phyloP scores from a whole-genome alignment of 2,329 filamentous ascomycete species.

The Claviceps sp. region DNA sequence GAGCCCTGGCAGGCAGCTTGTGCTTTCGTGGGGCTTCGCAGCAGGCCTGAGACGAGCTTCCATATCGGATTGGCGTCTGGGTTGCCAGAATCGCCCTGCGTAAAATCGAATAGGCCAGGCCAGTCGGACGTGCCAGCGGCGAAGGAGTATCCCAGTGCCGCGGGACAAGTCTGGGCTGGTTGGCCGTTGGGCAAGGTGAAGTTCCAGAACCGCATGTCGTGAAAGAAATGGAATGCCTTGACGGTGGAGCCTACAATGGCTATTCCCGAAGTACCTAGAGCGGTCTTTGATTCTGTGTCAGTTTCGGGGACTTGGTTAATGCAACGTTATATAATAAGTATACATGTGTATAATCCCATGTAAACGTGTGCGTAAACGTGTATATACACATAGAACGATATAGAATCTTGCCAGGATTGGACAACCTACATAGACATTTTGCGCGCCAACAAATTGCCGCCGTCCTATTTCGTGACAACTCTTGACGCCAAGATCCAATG shows the following conservation, averaged over 20 bases:
- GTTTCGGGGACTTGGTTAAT: background rate
- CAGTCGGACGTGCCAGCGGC: constrained; percentile 88
- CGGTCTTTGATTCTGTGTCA: constrained; percentile 7
- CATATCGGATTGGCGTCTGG: constrained; percentile 63
- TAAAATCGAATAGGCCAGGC: constrained; percentile 85
- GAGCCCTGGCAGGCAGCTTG: constrained; percentile 65
- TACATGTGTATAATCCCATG: too few relatives aligned
- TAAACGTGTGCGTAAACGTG: too few relatives aligned
- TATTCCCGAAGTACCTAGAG: constrained; percentile 31
- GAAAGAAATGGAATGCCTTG: constrained; percentile 73
- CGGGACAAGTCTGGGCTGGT: constrained; percentile 62
- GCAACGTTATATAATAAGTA: too few relatives aligned
- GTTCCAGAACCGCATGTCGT: constrained; percentile 63
- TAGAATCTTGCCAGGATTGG: too few relatives aligned
- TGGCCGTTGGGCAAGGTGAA: constrained; percentile 65
- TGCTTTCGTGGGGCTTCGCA: constrained; percentile 55
- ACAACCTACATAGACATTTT: constrained; percentile 24
- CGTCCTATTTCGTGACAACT: constrained; percentile 65
- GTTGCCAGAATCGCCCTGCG: constrained; percentile 65
- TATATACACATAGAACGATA: too few relatives aligned
- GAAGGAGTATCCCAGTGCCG: constrained; percentile 82
- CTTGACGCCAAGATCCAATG: constrained; percentile 56
- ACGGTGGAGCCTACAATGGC: constrained; percentile 52
- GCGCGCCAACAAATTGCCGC: constrained; percentile 53
- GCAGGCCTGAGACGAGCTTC: constrained; percentile 57